A percentile compares a stretch with the other conserved stretches of the same genome.
Conservation (phyloP, 2,329 filamentous ascomycete species). For the Phialophora chinensis region DNA sequence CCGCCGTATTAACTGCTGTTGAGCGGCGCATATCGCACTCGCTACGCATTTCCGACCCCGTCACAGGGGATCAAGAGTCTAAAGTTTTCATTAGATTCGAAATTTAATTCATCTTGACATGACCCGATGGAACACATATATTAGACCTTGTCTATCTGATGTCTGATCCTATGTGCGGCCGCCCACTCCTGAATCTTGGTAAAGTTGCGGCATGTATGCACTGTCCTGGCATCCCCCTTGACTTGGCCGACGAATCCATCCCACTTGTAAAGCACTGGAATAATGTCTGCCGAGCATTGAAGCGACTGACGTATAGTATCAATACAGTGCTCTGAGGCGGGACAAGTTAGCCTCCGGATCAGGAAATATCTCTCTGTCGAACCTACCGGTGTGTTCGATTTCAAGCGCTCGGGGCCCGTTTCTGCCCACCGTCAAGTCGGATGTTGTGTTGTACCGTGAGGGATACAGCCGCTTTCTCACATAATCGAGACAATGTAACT, state of each 20-base stretch:
- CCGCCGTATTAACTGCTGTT: neutral
- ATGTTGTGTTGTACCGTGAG: constrained; percentile 2
- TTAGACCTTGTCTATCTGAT: neutral
- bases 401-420: constrained; percentile 2
- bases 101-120: neutral
- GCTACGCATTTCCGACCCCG: neutral
- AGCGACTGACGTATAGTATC: constrained; percentile 8
- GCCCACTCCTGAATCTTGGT: constrained; percentile 14
- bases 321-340: neutral
- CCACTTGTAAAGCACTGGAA: constrained; percentile 7
- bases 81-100: neutral
- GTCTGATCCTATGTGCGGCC: neutral
- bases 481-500: constrained; percentile 7
- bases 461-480: constrained; percentile 9
- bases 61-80: neutral
- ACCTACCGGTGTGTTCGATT: constrained; percentile 12
- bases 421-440: neutral
- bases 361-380: neutral
- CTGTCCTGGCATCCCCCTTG: constrained; percentile 11
- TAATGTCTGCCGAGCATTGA: constrained; percentile 10
- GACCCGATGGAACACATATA: neutral
- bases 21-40: neutral
- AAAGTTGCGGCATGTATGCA: constrained; percentile 11
- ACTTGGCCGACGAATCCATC: constrained; percentile 10
- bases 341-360: neutral